Conservation (phyloP, 2,329 filamentous ascomycete genomes). For the Didymella arachidicola region DNA sequence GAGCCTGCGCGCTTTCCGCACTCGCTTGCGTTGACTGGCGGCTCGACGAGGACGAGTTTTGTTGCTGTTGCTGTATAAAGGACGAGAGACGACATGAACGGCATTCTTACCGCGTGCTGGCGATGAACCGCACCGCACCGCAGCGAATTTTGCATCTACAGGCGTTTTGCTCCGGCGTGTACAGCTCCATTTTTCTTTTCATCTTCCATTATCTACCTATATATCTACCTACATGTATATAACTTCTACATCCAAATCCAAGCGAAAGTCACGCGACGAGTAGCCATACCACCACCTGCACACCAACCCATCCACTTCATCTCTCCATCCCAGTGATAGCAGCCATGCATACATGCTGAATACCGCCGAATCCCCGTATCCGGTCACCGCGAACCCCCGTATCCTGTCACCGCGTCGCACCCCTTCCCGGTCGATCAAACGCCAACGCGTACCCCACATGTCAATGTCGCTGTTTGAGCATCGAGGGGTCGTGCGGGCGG, state of each 20-base stretch:
- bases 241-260: neutral
- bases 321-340: neutral
- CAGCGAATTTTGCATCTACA: slow-evolving; percentile 7
- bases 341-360: no score
- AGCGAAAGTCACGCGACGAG: slow-evolving; percentile 2
- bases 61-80: slow-evolving; percentile 4
- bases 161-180: neutral
- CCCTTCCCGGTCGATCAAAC: neutral
- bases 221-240: slow-evolving; percentile 1
- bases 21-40: neutral
- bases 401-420: no score
- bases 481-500: neutral
- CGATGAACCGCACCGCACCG: neutral
- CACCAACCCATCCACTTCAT: no score
- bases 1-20: neutral
- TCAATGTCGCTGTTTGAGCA: neutral
- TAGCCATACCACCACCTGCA: neutral
- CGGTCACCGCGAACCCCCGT: no score
- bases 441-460: neutral
- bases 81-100: slow-evolving; percentile 16
- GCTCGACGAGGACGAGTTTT: neutral
- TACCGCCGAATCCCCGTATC: no score
- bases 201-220: neutral
- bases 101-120: neutral
- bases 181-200: neutral